Evolutionary conservation across 345 rosid species (phyloP).

Genomic region (Eucalyptus regnans): DNA sequence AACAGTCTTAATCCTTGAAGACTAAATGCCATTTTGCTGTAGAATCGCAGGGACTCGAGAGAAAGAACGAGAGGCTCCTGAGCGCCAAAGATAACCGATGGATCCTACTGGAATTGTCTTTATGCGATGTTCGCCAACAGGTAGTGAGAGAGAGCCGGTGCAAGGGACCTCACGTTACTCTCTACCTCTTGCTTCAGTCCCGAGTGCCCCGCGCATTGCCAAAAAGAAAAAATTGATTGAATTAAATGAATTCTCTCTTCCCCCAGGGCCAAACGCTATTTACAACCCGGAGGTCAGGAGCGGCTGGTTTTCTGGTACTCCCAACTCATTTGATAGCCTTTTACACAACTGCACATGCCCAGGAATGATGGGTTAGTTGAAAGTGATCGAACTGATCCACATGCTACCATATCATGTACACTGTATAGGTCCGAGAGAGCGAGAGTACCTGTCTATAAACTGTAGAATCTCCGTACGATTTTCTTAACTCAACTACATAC

Average conservation of each 20-base stretch:
- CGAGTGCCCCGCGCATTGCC: background rate
- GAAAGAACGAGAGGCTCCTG: background rate
- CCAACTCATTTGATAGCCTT: conserved; percentile 58
- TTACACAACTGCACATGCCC: conserved; percentile 60
- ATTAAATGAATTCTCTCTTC: background rate
- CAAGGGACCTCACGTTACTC: background rate
- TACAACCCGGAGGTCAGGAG: conserved; percentile 14
- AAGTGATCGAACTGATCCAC: background rate
- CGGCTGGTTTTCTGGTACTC: conserved; percentile 23
- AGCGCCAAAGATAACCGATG: background rate
- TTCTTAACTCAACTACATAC: conserved; percentile 75
- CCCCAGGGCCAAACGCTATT: background rate
- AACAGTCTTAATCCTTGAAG: background rate
- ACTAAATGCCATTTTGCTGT: background rate
- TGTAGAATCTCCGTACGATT: conserved; percentile 68
- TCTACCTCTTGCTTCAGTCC: background rate
- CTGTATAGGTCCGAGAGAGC: background rate
- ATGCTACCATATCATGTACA: background rate
- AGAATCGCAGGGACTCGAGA: background rate
- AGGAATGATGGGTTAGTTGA: background rate
- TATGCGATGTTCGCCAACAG: background rate
- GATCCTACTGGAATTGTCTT: background rate
- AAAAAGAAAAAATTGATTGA: background rate
- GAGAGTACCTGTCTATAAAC: conserved; percentile 64
- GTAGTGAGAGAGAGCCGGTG: background rate